A percentile compares a stretch with the other conserved stretches of the same genome.
phyloP scores from a whole-genome alignment of 2,329 filamentous ascomycete genomes.

The Chalaropsis thielavioides region DNA sequence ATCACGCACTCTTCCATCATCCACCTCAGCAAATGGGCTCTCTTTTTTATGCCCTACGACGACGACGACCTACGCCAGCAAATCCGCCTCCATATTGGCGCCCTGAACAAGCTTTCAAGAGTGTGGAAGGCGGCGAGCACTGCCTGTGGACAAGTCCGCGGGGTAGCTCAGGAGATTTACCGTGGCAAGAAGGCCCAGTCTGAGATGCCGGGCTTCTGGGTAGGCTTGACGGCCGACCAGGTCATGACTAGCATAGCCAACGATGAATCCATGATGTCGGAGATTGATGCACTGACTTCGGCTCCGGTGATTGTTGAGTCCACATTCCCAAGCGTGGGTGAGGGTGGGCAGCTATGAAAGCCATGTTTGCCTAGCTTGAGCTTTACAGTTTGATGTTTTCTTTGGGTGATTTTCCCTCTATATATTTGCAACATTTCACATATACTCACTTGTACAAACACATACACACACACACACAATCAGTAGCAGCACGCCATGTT shows the following conservation, averaged over 20 bases:
- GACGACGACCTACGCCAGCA: conserved; percentile 57
- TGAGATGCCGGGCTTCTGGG: conserved; percentile 39
- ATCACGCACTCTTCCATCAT: conserved; percentile 67
- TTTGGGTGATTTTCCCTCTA: too few relatives aligned
- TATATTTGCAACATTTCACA: too few relatives aligned
- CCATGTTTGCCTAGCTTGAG: background rate
- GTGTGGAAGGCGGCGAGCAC: conserved; percentile 60
- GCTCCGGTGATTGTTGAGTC: conserved; percentile 10
- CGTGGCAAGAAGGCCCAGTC: conserved; percentile 42
- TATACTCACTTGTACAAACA: background rate
- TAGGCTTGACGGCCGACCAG: conserved; percentile 39
- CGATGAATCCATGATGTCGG: conserved; percentile 44
- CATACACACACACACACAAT: too few relatives aligned
- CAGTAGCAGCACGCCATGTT: too few relatives aligned
- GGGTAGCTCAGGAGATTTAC: conserved; percentile 65
- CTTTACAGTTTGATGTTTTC: background rate
- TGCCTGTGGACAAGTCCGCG: conserved; percentile 58
- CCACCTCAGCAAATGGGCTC: conserved; percentile 64
- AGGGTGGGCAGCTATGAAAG: background rate
- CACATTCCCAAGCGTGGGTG: background rate
- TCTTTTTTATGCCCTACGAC: conserved; percentile 44
- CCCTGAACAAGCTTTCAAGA: conserved; percentile 50
- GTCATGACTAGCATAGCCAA: conserved; percentile 40
- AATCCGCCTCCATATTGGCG: conserved; percentile 65
- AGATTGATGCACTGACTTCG: conserved; percentile 32